These are phyloP conservation scores for Fragaria ananassa DNA, from an alignment of 306 rosid species.

Conservation along the genomic window DNA sequence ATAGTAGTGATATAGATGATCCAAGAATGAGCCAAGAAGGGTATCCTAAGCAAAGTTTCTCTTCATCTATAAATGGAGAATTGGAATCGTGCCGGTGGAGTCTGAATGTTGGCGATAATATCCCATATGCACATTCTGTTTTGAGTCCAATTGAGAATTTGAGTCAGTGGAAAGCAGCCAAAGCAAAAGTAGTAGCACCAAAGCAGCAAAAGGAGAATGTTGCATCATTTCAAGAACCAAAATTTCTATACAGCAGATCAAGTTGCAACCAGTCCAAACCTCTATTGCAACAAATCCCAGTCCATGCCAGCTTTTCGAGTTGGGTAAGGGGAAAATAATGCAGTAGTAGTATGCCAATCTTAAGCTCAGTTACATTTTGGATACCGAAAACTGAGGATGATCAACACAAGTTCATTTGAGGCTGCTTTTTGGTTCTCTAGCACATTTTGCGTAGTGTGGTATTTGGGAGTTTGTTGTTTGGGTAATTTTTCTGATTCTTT, in stretches of 20 bases:
- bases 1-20: conserved; percentile 18
- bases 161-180: conserved; percentile 82
- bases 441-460: conserved; percentile 28
- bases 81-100: neutral
- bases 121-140: conserved; percentile 48
- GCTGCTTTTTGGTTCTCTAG: conserved; percentile 19
- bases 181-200: conserved; percentile 54
- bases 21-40: conserved; percentile 31
- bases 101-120: conserved; percentile 18
- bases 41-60: conserved; percentile 19
- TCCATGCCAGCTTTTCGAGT: conserved; percentile 73
- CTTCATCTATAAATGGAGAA: conserved; percentile 17
- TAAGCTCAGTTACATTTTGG: conserved; percentile 4
- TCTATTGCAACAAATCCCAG: conserved; percentile 53
- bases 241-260: conserved; percentile 20
- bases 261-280: conserved; percentile 45
- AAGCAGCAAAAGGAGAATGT: conserved; percentile 61
- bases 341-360: neutral
- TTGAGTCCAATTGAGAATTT: conserved; percentile 77
- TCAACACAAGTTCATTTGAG: neutral
- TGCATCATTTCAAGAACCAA: conserved; percentile 30
- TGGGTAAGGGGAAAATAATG: conserved; percentile 42
- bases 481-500: conserved; percentile 39
- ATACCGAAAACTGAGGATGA: neutral
- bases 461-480: conserved; percentile 24